Evolutionary conservation across 2,329 filamentous ascomycete species (phyloP), one percentile per base, ranked within the genome.

Genomic region (Cladophialophora psammophila): DNA sequence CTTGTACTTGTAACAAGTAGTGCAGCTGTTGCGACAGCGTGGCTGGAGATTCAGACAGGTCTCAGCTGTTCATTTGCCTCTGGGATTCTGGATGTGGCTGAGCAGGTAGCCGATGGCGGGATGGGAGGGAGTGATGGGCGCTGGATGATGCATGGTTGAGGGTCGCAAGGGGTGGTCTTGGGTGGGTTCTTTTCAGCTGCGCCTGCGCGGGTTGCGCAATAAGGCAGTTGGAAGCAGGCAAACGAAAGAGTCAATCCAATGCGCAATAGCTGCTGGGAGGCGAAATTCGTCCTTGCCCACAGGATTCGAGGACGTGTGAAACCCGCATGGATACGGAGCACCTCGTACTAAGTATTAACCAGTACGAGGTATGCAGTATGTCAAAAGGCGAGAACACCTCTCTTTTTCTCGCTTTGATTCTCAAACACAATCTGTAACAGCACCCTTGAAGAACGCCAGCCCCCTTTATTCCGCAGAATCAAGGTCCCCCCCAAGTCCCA

Each of bases 201-300:
- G 63, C 61, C 61, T 52, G 26, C 38, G 3, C 5, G 38, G 48
- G 5, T 63, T 63, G 61, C 61, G 61, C 61, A 63, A 57, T 38
- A 36, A 26, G 40, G 26, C 42, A 42, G 32, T 42, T 62, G 13
- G 45, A 62, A 55, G 35, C 60, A 26, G 50, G 36, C 26, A 15
- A 40, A 12, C 3, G 42, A 34, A 20, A 35, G 32, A 35, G 32
- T 36, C 31, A 9, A 61, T 54, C 45, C 48, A 15, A 38, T 15
- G 48, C 32, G 45, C 45, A 50, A 50, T 20, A 9, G 15, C 15
- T 60, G 38, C 15, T 55, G 31, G 18, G 13, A 55, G 53, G 34
- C 31, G 53, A n/a, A n/a, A 55, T 55, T 4, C 1, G 31, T 18
- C 12, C 42, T 48, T 20, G n/a, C 6, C 42, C n/a, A 7, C 8